Evolutionary conservation across 1,284 basidiomycete genomes (phyloP).

Genomic region (Irpex sp.): DNA sequence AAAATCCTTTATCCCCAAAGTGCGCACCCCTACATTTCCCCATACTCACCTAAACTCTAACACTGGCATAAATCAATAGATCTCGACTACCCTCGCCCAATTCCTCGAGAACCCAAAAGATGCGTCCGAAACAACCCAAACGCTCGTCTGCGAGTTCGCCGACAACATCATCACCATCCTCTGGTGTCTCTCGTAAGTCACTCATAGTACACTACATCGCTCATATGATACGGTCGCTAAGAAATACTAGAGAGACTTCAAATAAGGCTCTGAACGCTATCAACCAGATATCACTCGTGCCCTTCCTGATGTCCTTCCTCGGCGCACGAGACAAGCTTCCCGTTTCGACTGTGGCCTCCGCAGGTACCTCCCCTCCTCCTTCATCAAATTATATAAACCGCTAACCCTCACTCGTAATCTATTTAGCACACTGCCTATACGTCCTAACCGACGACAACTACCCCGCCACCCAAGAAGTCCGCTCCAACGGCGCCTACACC

Average conservation of each 20-base stretch:
- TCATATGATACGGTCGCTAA: conserved; percentile 20
- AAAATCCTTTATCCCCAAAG: conserved; percentile 72
- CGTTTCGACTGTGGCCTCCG: conserved; percentile 67
- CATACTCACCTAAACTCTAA: neutral
- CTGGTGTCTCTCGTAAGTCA: conserved; percentile 88
- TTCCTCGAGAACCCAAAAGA: conserved; percentile 57
- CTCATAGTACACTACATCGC: neutral
- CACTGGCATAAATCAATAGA: conserved; percentile 39
- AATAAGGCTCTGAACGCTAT: conserved; percentile 87
- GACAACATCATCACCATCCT: conserved; percentile 89
- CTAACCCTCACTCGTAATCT: too few species aligned
- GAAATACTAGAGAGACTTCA: conserved; percentile 74
- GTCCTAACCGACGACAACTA: conserved; percentile 87
- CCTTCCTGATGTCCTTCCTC: conserved; percentile 84
- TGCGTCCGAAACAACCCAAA: conserved; percentile 64
- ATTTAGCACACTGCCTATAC: conserved; percentile 82
- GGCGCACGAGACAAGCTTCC: conserved; percentile 65
- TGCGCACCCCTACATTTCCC: conserved; percentile 20
- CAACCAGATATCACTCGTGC: conserved; percentile 72
- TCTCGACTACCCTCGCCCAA: conserved; percentile 70
- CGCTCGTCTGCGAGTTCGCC: conserved; percentile 80
- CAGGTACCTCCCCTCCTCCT: conserved; percentile 44
- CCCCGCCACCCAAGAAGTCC: conserved; percentile 60
- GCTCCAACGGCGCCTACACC: conserved; percentile 58
- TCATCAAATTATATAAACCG: neutral